Conservation (phyloP, 495 filamentous ascomycete species). For the Daldinia concentrica region DNA sequence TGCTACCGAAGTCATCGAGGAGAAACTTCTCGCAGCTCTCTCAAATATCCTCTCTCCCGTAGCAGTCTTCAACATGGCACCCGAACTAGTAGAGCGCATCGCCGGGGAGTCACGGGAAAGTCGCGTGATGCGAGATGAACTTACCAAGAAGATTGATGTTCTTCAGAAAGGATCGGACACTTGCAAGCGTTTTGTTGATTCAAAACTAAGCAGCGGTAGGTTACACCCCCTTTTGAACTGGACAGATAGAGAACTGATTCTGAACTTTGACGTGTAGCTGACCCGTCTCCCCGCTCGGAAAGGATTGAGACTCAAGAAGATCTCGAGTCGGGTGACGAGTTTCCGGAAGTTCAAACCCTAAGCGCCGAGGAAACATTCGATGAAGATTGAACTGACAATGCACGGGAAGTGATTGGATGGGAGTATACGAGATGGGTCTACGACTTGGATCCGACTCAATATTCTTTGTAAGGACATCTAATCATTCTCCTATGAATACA, state of each 20-base stretch:
- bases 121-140: constrained; percentile 56
- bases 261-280: constrained; percentile 2
- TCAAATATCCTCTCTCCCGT: constrained; percentile 50
- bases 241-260: neutral
- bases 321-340: constrained; percentile 1
- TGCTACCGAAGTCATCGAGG: constrained; percentile 66
- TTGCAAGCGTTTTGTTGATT: constrained; percentile 55
- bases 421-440: too few species aligned
- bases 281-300: neutral
- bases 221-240: neutral
- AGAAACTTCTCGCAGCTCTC: constrained; percentile 61
- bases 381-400: neutral
- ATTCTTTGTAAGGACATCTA: too few species aligned
- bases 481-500: neutral
- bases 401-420: neutral
- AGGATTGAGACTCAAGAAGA: neutral
- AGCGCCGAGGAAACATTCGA: constrained; percentile 5
- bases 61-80: constrained; percentile 35
- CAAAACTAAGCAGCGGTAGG: constrained; percentile 28
- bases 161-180: constrained; percentile 60
- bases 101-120: constrained; percentile 66
- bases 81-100: constrained; percentile 58
- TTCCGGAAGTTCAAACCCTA: neutral
- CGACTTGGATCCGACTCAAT: neutral
- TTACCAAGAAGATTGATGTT: constrained; percentile 62